A percentile compares a stretch with the other conserved stretches of the same genome.
Evolutionary conservation across 2,329 filamentous ascomycete genomes (phyloP).

Genomic region (Aureobasidium sp.): DNA sequence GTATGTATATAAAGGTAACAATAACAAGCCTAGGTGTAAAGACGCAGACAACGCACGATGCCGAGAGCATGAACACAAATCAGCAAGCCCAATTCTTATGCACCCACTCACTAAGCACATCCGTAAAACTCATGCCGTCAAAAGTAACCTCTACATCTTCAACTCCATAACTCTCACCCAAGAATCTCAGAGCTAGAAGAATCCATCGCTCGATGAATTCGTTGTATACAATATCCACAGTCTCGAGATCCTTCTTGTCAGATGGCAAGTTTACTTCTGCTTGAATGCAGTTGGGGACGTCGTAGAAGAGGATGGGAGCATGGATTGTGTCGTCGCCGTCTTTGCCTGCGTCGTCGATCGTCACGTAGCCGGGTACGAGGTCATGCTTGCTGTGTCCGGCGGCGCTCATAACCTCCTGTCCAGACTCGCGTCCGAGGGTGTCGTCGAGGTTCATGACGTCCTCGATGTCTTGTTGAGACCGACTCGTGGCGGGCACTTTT

Average conservation of each 20-base stretch:
- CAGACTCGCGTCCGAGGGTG: neutral
- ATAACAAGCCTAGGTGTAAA: neutral
- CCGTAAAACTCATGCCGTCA: constrained; percentile 48
- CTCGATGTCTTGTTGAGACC: neutral
- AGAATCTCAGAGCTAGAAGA: constrained; percentile 62
- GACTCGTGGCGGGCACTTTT: constrained; percentile 3
- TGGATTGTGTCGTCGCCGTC: constrained; percentile 92
- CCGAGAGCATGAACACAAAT: neutral
- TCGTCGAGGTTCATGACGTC: neutral
- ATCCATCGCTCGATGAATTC: constrained; percentile 85
- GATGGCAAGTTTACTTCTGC: constrained; percentile 58
- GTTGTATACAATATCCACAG: constrained; percentile 81
- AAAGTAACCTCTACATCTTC: constrained; percentile 48
- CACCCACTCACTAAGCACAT: constrained; percentile 55
- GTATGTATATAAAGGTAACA: neutral
- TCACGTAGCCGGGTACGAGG: constrained; percentile 78
- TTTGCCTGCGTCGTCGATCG: constrained; percentile 69
- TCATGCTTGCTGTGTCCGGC: neutral
- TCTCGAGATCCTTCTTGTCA: constrained; percentile 36
- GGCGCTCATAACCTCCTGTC: neutral
- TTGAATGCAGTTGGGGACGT: constrained; percentile 78
- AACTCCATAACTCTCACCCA: constrained; percentile 44
- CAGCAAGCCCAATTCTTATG: constrained; percentile 46
- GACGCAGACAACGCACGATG: neutral
- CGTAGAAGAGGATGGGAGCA: constrained; percentile 63